Conservation (phyloP, 2,329 filamentous ascomycete species). For the Diaporthe ilicicola region DNA sequence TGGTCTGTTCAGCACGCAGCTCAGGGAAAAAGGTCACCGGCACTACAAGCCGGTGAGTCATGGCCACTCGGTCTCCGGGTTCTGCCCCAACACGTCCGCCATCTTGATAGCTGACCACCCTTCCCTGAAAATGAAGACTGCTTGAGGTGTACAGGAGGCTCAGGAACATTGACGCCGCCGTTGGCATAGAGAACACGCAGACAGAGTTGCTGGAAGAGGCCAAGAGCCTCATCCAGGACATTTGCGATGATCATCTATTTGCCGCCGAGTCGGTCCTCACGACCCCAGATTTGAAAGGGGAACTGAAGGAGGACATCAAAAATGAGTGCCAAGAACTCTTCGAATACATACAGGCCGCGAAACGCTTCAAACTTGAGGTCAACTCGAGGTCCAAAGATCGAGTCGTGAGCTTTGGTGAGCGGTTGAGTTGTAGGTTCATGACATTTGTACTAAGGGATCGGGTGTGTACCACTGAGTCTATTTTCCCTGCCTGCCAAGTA, state of each 20-base stretch:
- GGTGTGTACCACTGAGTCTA: constrained; percentile 44
- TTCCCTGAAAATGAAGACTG: constrained; percentile 49
- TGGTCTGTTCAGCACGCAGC: constrained; percentile 95
- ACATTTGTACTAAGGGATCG: constrained; percentile 81
- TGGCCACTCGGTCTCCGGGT: constrained; percentile 24
- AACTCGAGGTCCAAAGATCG: constrained; percentile 83
- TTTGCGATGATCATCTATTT: constrained; percentile 81
- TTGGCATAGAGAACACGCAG: constrained; percentile 61
- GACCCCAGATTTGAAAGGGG: constrained; percentile 62
- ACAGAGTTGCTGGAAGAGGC: constrained; percentile 69
- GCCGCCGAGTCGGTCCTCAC: constrained; percentile 73
- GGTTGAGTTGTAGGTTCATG: constrained; percentile 93
- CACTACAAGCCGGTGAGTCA: constrained; percentile 89
- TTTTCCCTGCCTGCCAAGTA: too few relatives aligned
- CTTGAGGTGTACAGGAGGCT: constrained; percentile 69
- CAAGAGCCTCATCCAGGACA: constrained; percentile 78
- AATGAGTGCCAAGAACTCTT: constrained; percentile 82
- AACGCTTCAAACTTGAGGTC: constrained; percentile 76
- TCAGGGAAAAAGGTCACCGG: constrained; percentile 94
- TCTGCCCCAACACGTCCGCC: neutral
- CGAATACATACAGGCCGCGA: constrained; percentile 74
- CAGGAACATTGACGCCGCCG: constrained; percentile 60
- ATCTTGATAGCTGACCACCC: constrained; percentile 11
- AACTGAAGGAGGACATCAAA: constrained; percentile 73
- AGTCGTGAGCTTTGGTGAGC: constrained; percentile 95